Conservation (phyloP, 2,329 filamentous ascomycete genomes). For the Colletotrichum tanaceti region DNA sequence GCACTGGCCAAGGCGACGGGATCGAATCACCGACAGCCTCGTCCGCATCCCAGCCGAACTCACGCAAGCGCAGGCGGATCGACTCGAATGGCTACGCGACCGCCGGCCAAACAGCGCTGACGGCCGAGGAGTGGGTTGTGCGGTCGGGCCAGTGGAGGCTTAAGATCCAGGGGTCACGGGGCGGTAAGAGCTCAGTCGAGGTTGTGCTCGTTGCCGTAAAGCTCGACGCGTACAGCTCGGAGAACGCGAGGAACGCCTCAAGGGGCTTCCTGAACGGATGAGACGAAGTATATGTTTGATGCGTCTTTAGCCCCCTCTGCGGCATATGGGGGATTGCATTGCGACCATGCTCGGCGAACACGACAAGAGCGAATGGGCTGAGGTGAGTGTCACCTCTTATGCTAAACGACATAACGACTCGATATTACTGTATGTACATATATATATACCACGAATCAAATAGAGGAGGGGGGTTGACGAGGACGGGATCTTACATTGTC, state of each 20-base stretch:
- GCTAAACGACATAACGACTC: slow-evolving; percentile 32
- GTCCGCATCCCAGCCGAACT: slow-evolving; percentile 48
- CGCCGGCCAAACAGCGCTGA: slow-evolving; percentile 40
- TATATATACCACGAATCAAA: slow-evolving; percentile 13
- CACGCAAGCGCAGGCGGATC: slow-evolving; percentile 59
- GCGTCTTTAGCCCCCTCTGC: not conserved
- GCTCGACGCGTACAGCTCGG: slow-evolving; percentile 76
- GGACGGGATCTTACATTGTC: not conserved
- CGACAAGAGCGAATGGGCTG: not conserved
- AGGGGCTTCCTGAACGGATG: slow-evolving; percentile 68
- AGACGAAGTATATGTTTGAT: not conserved
- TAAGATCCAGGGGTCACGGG: slow-evolving; percentile 66
- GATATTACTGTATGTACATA: slow-evolving; percentile 14
- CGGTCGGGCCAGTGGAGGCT: slow-evolving; percentile 78
- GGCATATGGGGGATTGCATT: not conserved
- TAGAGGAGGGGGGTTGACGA: not conserved
- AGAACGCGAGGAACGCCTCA: slow-evolving; percentile 73
- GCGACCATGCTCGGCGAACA: not conserved
- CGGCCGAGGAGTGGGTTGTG: slow-evolving; percentile 69
- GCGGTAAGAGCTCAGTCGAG: slow-evolving; percentile 69
- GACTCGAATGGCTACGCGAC: slow-evolving; percentile 47
- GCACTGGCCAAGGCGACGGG: slow-evolving; percentile 47
- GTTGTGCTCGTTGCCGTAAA: slow-evolving; percentile 81
- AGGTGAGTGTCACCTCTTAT: not conserved
- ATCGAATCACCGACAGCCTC: slow-evolving; percentile 51